Base-by-base conservation (phyloP, 2,329 filamentous ascomycete species). In the Cytospora leucostoma region DNA sequence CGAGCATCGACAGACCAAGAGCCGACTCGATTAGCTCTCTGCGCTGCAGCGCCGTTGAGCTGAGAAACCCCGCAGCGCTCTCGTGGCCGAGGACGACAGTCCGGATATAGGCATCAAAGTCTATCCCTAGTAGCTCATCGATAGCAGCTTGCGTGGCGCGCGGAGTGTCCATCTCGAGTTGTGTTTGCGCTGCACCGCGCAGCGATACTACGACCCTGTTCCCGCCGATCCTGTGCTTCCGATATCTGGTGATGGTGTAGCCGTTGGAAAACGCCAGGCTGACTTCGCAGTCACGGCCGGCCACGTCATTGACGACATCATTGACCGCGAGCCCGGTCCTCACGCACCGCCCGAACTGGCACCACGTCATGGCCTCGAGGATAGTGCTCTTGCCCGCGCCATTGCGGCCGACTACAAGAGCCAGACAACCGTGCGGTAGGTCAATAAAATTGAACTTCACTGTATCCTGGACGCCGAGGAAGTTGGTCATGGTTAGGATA, bases 281-380 rank as follows among this genome's bases (percentile, higher is more conserved):
- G 53, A 75, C 73, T 38, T 65, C 66, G 56, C 73, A 75, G 56
- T 74, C 58, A 32, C 68, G 70, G 27, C 68, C 65, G 13, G 59
- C 59, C n/a, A 66, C 57, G 58, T 75, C 73, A 56, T 75, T 75
- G 51, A 75, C 67, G 3, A 74, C 72, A 54, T 75, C 72, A 10
- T 70, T 68, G 15, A 68, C 72, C 8, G 58, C 66, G 8, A 73
- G 59, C 0, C 72, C 72, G 38, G 59, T 66, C 19, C 74, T 71
- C 27, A 74, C 67, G 51, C 72, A 74, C 10, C 67, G 68, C 1
- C 74, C 74, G 58, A 74, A 75, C 51, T 73, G 72, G 62, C 72
- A 74, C 74, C 73, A 75, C 4, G 70, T 69, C 27, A 74, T 70
- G 17, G 74, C 73, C 61, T 75, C 74, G 19, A 75, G 67, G 2